Evolutionary conservation across 192 early-diverging fungal genomes (phyloP), one percentile per base, ranked within the genome.

Genomic region (Rhizophagus prolifer): DNA sequence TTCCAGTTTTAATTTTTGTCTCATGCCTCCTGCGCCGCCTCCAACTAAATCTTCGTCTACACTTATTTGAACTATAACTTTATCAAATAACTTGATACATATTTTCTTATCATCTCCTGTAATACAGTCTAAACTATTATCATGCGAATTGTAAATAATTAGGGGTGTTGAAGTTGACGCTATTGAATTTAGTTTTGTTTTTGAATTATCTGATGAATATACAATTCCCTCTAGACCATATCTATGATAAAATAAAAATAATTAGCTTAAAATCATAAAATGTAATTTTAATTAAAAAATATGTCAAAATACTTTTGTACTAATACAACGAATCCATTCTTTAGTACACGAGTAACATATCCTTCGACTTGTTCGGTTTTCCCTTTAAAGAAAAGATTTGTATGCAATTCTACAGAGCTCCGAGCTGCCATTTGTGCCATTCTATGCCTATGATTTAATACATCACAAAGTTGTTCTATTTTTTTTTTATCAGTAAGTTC

Each of bases 381-480:
- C 79, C 91, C 92, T 83, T 93, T 95, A 87, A 99, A 99, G 86
- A 95, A 99, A 74, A 98, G 75, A 74, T 96, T 91, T 1, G 98
- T 99, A 87, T 91, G 98, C 13, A 99, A 87, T 85, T 99, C 98
- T 13, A 96, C 98, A 2, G 95, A 97, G 38, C 94, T 93, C 8
- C 97, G 89, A 13, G 92, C 87, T 0, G 98, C 98, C 73, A 95
- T 93, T 82, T 99, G 98, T 8, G 98, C 98, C 92, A 94, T 95
- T 9, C 96, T 88, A 82, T 98, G 89, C 36, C 98, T 92, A 81
- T 95, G 93, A 83, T 99, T 99, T 47, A 99, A 86, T 74, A 67
- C 86, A 79, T 94, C 92, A 79, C 92, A 91, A 26, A 97, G 86
- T 76, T 97, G 93, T 50, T 88, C 88, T 85, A 95, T 90, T 75